Conservation (phyloP, 2,329 filamentous ascomycete species). For the Pseudogymnoascus verrucosus region DNA sequence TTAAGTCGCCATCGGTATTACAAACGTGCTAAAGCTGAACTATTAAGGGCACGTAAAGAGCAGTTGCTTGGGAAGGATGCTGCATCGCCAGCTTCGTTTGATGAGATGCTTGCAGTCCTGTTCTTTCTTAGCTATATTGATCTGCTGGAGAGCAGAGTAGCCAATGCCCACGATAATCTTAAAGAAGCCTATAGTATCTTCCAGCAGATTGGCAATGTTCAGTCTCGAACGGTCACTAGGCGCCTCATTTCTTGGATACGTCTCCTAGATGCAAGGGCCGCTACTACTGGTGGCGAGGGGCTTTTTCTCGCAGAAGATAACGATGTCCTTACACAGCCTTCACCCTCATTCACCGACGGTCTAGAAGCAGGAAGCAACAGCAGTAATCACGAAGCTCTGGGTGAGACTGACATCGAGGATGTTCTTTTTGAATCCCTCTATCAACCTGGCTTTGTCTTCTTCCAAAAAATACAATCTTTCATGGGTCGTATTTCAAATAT, state of each 20-base stretch:
- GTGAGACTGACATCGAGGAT: slow-evolving; percentile 31
- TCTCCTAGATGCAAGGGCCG: slow-evolving; percentile 46
- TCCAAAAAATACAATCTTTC: slow-evolving; percentile 49
- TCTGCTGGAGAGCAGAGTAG: slow-evolving; percentile 35
- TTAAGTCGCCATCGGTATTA: slow-evolving; percentile 12
- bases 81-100: slow-evolving; percentile 15
- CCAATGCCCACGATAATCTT: slow-evolving; percentile 41
- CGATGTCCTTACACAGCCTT: slow-evolving; percentile 39
- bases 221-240: slow-evolving; percentile 35
- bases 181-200: slow-evolving; percentile 42
- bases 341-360: slow-evolving; percentile 33
- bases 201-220: slow-evolving; percentile 32
- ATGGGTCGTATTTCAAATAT: slow-evolving; percentile 50
- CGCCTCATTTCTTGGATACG: slow-evolving; percentile 47
- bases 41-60: slow-evolving; percentile 7
- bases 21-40: slow-evolving; percentile 11
- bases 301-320: slow-evolving; percentile 43
- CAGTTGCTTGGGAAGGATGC: neutral
- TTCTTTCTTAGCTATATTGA: slow-evolving; percentile 50
- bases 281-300: slow-evolving; percentile 48
- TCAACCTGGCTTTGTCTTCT: slow-evolving; percentile 48
- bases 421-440: slow-evolving; percentile 47
- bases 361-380: slow-evolving; percentile 26
- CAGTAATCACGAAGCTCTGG: slow-evolving; percentile 15
- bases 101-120: slow-evolving; percentile 40